Evolutionary conservation across 495 filamentous ascomycete species (phyloP), one percentile per base, ranked within the genome.

Genomic region (Xylaria curta): DNA sequence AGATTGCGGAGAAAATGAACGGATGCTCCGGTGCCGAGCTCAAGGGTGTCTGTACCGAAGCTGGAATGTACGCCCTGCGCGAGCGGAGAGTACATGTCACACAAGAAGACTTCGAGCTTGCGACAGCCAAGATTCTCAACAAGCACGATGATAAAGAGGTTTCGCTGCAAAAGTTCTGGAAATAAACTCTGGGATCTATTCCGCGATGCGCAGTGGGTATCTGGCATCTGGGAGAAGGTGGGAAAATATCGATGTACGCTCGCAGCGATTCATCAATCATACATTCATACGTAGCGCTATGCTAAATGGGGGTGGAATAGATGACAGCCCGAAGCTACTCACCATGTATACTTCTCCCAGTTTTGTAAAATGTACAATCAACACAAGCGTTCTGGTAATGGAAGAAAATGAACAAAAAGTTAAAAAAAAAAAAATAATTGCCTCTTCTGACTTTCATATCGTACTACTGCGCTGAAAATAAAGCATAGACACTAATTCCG

Each of bases 1-100:
- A 99, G 88, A 97, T 98, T 76, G 96, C 96, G 26, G 96, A 98
- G 87, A 97, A 98, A 87, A 99, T 99, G 96, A 97, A 97, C 78
- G 96, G 96, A 69, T 98, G 97, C 82, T 97, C 94, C 17, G 96
- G 96, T 33, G 96, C 96, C 51, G 96, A 99, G 83, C 82, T 99
- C 70, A 98, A 98, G 88, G 95, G 95, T 78, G 95, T 98, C 51
- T 98, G 95, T 81, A 98, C 95, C 13, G 95, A 98, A 81, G 94
- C 95, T 3, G 95, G 95, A 73, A 99, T 99, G 96, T 99, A 94
- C 78, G 96, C 96, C 15, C 86, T 99, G 66, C 90, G 96, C 71
- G 96, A 99, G 83, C 86, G 96, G 78, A 89, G 96, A 73, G 96
- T 98, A 68, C 96, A 99, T 79, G 96, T 99, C 70, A 99, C 96